These are phyloP conservation scores for Globisporangium alternatum DNA, from an alignment of 352 stramenopile species.

Conservation along the genomic window DNA sequence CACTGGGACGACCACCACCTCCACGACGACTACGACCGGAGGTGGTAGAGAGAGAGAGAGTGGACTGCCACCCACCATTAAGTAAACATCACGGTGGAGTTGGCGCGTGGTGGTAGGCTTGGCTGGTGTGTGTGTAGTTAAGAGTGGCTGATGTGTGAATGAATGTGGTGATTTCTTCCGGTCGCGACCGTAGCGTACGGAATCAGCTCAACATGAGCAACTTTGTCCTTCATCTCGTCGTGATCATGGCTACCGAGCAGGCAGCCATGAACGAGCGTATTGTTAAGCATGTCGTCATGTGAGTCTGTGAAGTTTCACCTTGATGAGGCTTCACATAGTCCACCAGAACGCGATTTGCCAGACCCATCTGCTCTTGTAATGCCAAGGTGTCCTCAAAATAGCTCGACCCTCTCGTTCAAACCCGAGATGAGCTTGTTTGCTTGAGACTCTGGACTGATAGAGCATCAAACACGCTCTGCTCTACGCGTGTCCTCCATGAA, in stretches of 20 bases:
- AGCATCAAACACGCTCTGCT: background rate
- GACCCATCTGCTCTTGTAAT: background rate
- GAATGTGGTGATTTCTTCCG: background rate
- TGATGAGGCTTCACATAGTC: no score
- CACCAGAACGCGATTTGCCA: no score
- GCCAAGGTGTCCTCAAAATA: background rate
- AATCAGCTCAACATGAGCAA: background rate
- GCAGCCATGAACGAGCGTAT: no score
- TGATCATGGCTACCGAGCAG: no score
- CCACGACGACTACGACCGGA: background rate
- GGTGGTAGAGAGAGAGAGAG: background rate
- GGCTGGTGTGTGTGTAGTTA: background rate
- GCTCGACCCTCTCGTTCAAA: background rate
- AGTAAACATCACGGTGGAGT: background rate
- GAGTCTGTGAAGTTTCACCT: no score
- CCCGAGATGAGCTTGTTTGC: no score
- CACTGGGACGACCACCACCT: background rate
- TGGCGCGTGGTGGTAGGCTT: background rate
- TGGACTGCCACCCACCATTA: background rate
- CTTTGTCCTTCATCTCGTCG: background rate
- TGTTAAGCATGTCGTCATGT: no score
- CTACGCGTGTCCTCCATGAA: conserved; percentile 3
- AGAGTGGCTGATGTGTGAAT: no score
- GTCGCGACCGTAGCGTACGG: background rate
- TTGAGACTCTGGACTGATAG: background rate